Evolutionary conservation across 352 stramenopile genomes (phyloP).

Genomic region (Globisporangium lucens): DNA sequence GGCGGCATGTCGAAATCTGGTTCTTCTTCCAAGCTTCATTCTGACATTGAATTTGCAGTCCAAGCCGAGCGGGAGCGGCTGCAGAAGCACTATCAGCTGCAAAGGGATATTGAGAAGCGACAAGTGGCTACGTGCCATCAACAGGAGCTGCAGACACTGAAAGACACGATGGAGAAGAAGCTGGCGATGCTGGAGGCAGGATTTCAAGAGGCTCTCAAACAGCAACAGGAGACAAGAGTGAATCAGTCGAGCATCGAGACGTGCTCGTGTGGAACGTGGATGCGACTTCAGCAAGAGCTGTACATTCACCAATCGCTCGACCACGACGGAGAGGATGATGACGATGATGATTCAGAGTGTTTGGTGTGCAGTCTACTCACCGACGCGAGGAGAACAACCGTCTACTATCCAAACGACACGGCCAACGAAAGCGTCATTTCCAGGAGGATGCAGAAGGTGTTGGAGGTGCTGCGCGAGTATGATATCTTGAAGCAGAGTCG

Average conservation of each 20-base stretch:
- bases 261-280: slow-evolving; percentile 17
- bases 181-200: slow-evolving; percentile 49
- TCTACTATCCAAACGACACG: background rate
- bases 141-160: slow-evolving; percentile 19
- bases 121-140: slow-evolving; percentile 26
- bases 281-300: slow-evolving; percentile 18
- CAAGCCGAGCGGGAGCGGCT: slow-evolving; percentile 39
- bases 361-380: slow-evolving; percentile 15
- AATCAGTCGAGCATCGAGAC: slow-evolving; percentile 3
- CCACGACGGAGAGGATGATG: background rate
- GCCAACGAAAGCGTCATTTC: background rate
- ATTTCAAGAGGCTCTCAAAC: slow-evolving; percentile 22
- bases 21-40: slow-evolving; percentile 25
- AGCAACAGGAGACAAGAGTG: background rate
- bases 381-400: slow-evolving; percentile 1
- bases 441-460: slow-evolving; percentile 9
- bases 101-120: slow-evolving; percentile 26
- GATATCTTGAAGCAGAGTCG: slow-evolving; percentile 8
- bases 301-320: slow-evolving; percentile 17
- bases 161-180: slow-evolving; percentile 39
- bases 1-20: no score
- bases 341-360: slow-evolving; percentile 2
- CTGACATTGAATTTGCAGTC: slow-evolving; percentile 53
- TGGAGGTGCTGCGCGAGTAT: slow-evolving; percentile 12
- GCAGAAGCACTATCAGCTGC: slow-evolving; percentile 36